Percentiles rank a stretch among this genome's conserved stretches.
These are phyloP conservation scores for Groenewaldozyma auringiensis DNA, from an alignment of 1,139 yeast species.

Conservation along the genomic window DNA sequence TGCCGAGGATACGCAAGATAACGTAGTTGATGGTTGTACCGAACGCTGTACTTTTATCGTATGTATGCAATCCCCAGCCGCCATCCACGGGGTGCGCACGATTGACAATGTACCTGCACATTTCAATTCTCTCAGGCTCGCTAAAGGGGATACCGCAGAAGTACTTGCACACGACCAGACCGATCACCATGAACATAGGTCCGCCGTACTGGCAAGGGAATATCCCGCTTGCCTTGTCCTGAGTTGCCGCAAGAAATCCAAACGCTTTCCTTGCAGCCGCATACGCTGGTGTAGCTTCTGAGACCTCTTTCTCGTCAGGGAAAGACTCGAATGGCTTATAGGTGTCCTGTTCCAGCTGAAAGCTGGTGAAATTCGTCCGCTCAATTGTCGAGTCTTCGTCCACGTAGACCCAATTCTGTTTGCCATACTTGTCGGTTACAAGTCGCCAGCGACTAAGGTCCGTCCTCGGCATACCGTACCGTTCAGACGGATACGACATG, in stretches of 20 bases:
- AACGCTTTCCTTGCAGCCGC: slow-evolving; percentile 74
- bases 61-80: slow-evolving; percentile 97
- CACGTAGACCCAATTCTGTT: slow-evolving; percentile 75
- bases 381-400: slow-evolving; percentile 26
- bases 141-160: slow-evolving; percentile 64
- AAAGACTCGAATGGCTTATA: slow-evolving; percentile 15
- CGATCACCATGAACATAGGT: slow-evolving; percentile 95
- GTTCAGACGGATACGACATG: slow-evolving; percentile 26
- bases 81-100: slow-evolving; percentile 96
- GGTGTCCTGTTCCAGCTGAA: slow-evolving; percentile 52
- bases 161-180: slow-evolving; percentile 71
- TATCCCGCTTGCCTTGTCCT: slow-evolving; percentile 66
- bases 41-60: slow-evolving; percentile 88
- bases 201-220: slow-evolving; percentile 94
- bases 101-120: slow-evolving; percentile 77
- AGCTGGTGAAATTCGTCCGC: slow-evolving; percentile 40
- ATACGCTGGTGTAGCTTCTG: slow-evolving; percentile 36
- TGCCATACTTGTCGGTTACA: slow-evolving; percentile 60
- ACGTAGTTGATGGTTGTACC: slow-evolving; percentile 91
- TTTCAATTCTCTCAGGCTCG: slow-evolving; percentile 55
- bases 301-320: slow-evolving; percentile 9
- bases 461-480: slow-evolving; percentile 51
- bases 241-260: slow-evolving; percentile 56
- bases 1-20: slow-evolving; percentile 65
- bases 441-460: slow-evolving; percentile 74